Evolutionary conservation across 2,329 filamentous ascomycete species (phyloP), one percentile per base, ranked within the genome.

Genomic region (Stemphylium vesicarium): DNA sequence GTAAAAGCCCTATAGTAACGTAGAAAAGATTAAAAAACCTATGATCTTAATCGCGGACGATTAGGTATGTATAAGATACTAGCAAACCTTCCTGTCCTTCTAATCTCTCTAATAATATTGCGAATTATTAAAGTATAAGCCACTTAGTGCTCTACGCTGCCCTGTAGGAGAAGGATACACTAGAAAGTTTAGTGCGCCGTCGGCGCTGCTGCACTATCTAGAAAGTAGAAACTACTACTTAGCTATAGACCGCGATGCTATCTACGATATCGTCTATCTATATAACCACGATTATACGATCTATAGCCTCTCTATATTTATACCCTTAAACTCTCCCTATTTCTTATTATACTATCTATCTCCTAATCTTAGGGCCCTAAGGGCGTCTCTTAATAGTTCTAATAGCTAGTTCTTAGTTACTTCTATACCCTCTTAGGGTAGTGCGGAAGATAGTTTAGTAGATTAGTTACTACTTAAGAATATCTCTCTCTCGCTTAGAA

Each of bases 121-220:
- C 12, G n/a, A 40, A 7, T 53, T 37, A 10, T 13, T 53, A 32
- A 54, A 54, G 36, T 51, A 54, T 31, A 58, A 58, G 16, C 39
- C 50, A 26, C 39, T 50, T 12, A 52, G 49, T 33, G 31, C 18
- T 18, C 38, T 59, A 15, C 13, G 38, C 20, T 56, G 44, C 32
- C 53, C 53, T 12, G 16, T 52, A 10, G 53, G 48, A 11, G 36
- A 49, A 12, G 36, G 18, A 11, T 56, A 40, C 16, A n/a, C 32
- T 31, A 32, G 42, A 45, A 48, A 45, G 10, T 59, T 56, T 31
- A 44, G 31, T 15, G n/a, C 46, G 5, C 53, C 53, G 15, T 56
- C 49, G 2, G 53, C 48, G 26, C 33, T 59, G 18, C n/a, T 59
- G 8, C 41, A 52, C 22, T 45, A 59, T 32, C 42, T 59, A 2